Base-by-base conservation (phyloP, 345 rosid species). In the Aquilaria malaccensis region DNA sequence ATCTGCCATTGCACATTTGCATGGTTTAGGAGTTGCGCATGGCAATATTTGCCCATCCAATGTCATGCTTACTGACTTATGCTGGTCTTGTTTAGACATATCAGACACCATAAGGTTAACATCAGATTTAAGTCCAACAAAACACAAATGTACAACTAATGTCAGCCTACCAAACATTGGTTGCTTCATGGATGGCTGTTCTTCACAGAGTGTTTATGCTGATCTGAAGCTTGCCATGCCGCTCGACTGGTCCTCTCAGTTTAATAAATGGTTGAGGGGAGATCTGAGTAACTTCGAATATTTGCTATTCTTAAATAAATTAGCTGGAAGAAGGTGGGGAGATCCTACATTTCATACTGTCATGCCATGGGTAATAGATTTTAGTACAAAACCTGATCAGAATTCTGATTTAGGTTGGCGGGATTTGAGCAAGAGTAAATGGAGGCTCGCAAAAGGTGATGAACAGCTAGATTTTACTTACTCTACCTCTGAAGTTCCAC, bases 241-340 rank as follows among this genome's bases (percentile, higher is more conserved):
- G 53, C 55, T 73, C 54, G 87, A 88, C 61, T 92, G 96, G 95
- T 77, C 70, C 68, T 63, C 75, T 63, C 83, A 72, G 64, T 92
- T 88, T 71, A 65, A 70, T 65, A 78, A 62, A 69, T 92, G 98
- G 98, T 88, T 92, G 96, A 83, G 63, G 63, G 95, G 98, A 63
- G 96, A 88, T 62, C 57, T 86, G 67, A 85, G 95, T 62, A 91
- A 88, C 77, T 91, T 91, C 67, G 96, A 91, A 69, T 91, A 88
- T 74, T 67, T 91, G 62, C 96, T 91, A 55, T 59, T 85, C 76
- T 71, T 91, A 61, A 91, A 86, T 74, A 86, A 72, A 74, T 70
- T 91, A 70, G 90, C 95, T 52, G 98, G 98, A 47, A 85, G 98
- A 81, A 80, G 92, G 75, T 91, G 98, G 98, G 98, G 96, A 52